Evolutionary conservation across 306 rosid genomes (phyloP), one percentile per base, ranked within the genome.

Genomic region (Cyclanthera cordifolia): DNA sequence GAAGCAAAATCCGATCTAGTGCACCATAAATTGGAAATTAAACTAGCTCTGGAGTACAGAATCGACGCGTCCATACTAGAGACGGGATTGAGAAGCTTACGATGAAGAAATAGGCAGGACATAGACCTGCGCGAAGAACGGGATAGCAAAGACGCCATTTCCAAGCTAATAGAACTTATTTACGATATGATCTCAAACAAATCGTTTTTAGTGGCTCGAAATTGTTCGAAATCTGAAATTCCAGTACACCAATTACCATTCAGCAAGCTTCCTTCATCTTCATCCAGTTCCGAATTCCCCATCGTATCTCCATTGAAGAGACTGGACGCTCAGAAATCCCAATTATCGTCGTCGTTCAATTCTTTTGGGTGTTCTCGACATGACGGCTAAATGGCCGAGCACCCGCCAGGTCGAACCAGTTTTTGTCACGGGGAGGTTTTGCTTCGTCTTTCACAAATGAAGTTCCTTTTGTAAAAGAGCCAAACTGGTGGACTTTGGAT

Each of bases 131-230:
- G 43, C 23, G 69, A 39, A 39, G 69, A 11, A 20, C 51, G 69
- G 51, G 27, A 63, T 5, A 63, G 69, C 32, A 63, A 6, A 63
- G 28, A 37, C 69, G 69, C 69, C 69, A 63, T 63, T 55, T 14
- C 20, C 61, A 14, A 55, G 39, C 20, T 27, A 55, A 55, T 55
- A 5, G 10, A 25, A 55, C 17, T 25, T 5, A 14, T 6, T 55
- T 14, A 25, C 6, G 0, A 2, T 25, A 6, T 6, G 11, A 25
- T 2, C n/a, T 55, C 61, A 14, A 55, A 2, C 19, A 55, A 24
- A 13, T 24, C 37, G 37, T 55, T 19, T 12, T 2, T n/a, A 53
- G 23, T 53, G n/a, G 8, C n/a, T 54, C 60, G 4, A 54, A 54
- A 12, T 54, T 24, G 28, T 24, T 5, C 43, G 43, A 8, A 37